phyloP scores from a whole-genome alignment of 768 basidiomycete species.

The Amylocystis lapponica region DNA sequence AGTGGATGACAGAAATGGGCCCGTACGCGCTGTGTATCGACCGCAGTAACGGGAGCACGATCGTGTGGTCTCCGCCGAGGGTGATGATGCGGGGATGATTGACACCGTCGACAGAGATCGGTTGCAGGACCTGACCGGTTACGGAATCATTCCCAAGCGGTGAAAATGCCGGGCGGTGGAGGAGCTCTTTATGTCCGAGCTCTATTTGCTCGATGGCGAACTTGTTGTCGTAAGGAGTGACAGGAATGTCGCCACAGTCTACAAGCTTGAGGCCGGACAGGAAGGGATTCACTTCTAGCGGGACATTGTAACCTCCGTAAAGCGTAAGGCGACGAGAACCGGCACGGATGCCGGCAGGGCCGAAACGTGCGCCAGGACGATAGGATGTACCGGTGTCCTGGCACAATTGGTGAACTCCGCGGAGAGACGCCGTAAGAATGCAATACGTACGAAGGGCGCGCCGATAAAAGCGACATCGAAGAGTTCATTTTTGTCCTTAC shows the following conservation, averaged over 20 bases:
- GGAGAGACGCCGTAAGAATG: neutral
- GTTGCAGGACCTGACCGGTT: constrained; percentile 50
- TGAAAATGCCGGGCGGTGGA: constrained; percentile 58
- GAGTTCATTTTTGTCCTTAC: constrained; percentile 44
- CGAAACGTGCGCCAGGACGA: constrained; percentile 80
- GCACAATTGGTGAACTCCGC: neutral
- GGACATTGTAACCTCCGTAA: constrained; percentile 77
- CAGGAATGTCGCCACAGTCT: constrained; percentile 75
- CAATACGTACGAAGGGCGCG: constrained; percentile 58
- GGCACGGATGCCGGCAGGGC: constrained; percentile 77
- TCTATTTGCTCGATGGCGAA: constrained; percentile 73
- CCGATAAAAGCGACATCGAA: constrained; percentile 85
- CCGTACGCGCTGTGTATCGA: constrained; percentile 77
- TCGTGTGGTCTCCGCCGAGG: constrained; percentile 86
- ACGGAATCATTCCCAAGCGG: constrained; percentile 56
- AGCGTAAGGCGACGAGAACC: constrained; percentile 72
- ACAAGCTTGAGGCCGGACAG: constrained; percentile 60
- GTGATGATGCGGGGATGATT: constrained; percentile 77
- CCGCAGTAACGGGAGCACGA: constrained; percentile 60
- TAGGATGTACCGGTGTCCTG: constrained; percentile 74
- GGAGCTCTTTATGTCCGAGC: constrained; percentile 60
- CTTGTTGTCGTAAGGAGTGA: constrained; percentile 74
- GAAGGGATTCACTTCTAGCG: constrained; percentile 70
- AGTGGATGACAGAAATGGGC: constrained; percentile 77
- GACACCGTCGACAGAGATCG: constrained; percentile 63